Percentiles rank a stretch among this genome's conserved stretches.
phyloP scores from a whole-genome alignment of 2,329 filamentous ascomycete genomes.

The Colletotrichum graminicola region DNA sequence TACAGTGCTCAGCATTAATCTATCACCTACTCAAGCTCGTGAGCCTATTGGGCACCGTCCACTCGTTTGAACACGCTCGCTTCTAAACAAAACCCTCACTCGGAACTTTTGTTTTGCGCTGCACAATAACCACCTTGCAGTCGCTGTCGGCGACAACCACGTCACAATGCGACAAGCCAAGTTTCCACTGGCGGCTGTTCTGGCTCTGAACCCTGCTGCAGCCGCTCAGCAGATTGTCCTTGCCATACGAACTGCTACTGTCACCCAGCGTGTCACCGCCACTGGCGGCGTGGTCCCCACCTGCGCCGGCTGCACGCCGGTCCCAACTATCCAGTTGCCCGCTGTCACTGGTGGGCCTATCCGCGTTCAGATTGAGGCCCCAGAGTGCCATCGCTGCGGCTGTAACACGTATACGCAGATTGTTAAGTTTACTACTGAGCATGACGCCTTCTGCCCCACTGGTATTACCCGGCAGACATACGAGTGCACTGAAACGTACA shows the following conservation, averaged over 20 bases:
- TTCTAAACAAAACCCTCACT: neutral
- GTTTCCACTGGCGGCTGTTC: neutral
- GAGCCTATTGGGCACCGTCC: neutral
- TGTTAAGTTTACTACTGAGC: neutral
- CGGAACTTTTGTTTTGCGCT: neutral
- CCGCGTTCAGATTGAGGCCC: neutral
- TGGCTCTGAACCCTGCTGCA: neutral
- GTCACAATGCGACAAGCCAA: neutral
- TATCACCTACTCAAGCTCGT: too few species aligned
- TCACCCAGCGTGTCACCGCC: constrained; percentile 7
- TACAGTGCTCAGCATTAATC: too few species aligned
- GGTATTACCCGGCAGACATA: constrained; percentile 9
- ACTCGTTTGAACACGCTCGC: neutral
- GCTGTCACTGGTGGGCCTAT: neutral
- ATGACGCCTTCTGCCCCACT: constrained; percentile 18
- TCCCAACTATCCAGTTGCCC: neutral
- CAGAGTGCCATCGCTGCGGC: neutral
- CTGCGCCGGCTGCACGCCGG: neutral
- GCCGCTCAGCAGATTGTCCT: neutral
- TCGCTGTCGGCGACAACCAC: neutral
- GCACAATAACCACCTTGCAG: neutral
- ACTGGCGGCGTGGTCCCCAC: neutral
- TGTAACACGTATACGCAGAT: neutral
- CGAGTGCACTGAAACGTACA: constrained; percentile 4
- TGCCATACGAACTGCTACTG: neutral